Base-by-base conservation (phyloP, 768 basidiomycete genomes). In the Hygrophorus russula region DNA sequence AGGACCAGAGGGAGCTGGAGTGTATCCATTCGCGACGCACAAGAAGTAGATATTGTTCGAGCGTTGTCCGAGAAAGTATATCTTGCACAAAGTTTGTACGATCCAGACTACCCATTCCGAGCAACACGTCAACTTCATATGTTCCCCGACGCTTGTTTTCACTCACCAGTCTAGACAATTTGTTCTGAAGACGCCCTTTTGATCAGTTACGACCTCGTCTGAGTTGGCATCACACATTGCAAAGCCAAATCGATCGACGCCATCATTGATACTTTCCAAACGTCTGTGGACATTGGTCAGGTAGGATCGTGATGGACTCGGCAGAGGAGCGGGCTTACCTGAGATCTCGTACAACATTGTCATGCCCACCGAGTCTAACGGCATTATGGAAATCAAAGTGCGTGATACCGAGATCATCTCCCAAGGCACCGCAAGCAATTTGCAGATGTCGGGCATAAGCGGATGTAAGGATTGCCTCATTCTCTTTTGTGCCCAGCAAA, bases 71-170 rank as follows among this genome's bases (percentile, higher is more conserved):
- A 3, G 93, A 94, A 35, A 97, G 68, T 53, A 96, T 90, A 55
- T 98, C 94, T 61, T 99, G 88, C 1, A 96, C 82, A 51, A 97
- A 94, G 59, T 99, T 99, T 3, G 96, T 99, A 31, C 96, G 81
- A 55, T 99, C 94, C 50, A 99, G 66, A 59, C 96, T 96, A 53
- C 39, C 47, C 11, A 1, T 28, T 5, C n/a, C 13, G 6, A 46
- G 19, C 19, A 24, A 41, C 52, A 32, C 51, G 28, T 34, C 41
- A 14, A 46, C 17, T 24, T 11, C 36, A 34, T 15, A 38, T 28
- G 41, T 45, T 6, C 14, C n/a, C 34, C 7, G 44, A 41, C 14
- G 40, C 12, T 38, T 36, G 20, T 38, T 44, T n/a, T 15, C 7
- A 47, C 62, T 49, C 53, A 91, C 93, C 91, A 96, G 58, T 97